Evolutionary conservation across 495 filamentous ascomycete species (phyloP).

Genomic region (Aspergillus panamensis): DNA sequence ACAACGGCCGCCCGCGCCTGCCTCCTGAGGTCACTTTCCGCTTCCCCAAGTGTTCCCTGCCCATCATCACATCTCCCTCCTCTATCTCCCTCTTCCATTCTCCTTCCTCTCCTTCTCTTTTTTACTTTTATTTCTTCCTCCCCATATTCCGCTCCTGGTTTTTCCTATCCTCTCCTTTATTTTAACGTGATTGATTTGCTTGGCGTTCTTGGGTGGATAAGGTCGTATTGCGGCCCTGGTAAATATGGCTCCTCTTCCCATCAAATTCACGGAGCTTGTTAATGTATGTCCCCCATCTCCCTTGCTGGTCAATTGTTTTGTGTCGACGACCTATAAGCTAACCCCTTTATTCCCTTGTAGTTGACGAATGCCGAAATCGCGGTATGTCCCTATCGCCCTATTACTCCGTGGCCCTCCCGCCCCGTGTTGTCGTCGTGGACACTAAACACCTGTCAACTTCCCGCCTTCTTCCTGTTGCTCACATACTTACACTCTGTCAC

Average conservation of each 20-base stretch:
- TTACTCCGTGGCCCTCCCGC: conserved; percentile 15
- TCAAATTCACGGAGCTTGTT: conserved; percentile 92
- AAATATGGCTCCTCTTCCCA: conserved; percentile 77
- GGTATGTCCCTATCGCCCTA: conserved; percentile 49
- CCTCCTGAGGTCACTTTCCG: conserved; percentile 45
- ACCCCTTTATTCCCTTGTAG: conserved; percentile 40
- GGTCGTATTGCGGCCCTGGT: conserved; percentile 48
- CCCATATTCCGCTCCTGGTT: conserved; percentile 19
- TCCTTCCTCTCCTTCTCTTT: conserved; percentile 19
- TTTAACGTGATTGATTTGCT: conserved; percentile 32
- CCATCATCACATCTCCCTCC: conserved; percentile 22
- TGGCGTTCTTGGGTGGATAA: conserved; percentile 50
- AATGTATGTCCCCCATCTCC: conserved; percentile 56
- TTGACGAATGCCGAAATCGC: conserved; percentile 77
- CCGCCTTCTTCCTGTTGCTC: conserved; percentile 10
- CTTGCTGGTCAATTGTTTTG: conserved; percentile 2
- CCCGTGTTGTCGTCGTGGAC: conserved; percentile 21
- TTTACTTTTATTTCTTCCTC: conserved; percentile 18
- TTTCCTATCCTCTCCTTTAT: conserved; percentile 25
- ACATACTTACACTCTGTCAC: conserved; percentile 38
- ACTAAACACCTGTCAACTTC: not conserved
- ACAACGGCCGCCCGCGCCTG: conserved; percentile 31
- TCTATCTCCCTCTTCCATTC: conserved; percentile 19
- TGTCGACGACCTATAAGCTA: conserved; percentile 16
- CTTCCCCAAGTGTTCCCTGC: conserved; percentile 27